Evolutionary conservation across 306 rosid species (phyloP).

Genomic region (Amphicarpaea edgeworthii): DNA sequence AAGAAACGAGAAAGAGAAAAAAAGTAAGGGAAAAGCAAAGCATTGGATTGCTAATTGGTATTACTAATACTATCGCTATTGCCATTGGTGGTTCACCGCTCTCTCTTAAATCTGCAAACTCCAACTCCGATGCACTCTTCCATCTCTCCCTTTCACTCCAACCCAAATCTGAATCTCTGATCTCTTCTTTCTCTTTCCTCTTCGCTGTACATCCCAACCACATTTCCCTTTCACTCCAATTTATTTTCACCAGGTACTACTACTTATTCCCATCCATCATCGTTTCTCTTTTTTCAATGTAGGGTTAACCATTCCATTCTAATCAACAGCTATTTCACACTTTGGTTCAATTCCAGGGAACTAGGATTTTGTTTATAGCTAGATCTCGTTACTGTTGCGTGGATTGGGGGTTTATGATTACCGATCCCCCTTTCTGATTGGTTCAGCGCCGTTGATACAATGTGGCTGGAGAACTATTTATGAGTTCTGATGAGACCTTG

Average conservation of each 20-base stretch:
- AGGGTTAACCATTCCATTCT: background rate
- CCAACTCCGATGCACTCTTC: slow-evolving; percentile 27
- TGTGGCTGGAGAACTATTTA: slow-evolving; percentile 55
- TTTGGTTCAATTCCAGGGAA: slow-evolving; percentile 13
- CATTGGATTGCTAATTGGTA: slow-evolving; percentile 24
- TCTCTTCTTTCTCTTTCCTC: background rate
- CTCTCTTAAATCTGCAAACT: background rate
- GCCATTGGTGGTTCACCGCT: slow-evolving; percentile 43
- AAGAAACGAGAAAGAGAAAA: slow-evolving; percentile 7
- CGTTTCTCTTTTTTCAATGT: too few relatives aligned
- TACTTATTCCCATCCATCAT: too few relatives aligned
- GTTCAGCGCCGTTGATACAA: background rate
- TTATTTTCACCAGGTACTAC: too few relatives aligned
- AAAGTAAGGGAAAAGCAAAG: slow-evolving; percentile 25
- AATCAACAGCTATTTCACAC: background rate
- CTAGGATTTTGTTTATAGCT: background rate
- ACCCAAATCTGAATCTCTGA: slow-evolving; percentile 12
- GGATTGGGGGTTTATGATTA: too few relatives aligned
- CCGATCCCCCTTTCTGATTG: too few relatives aligned
- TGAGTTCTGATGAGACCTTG: slow-evolving; percentile 71
- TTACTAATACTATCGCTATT: background rate
- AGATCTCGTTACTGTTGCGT: slow-evolving; percentile 6
- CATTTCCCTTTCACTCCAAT: background rate
- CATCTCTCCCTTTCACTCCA: slow-evolving; percentile 11
- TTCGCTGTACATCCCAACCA: background rate